Conservation (phyloP, 2,329 filamentous ascomycete species). For the Amylocarpus encephaloides region DNA sequence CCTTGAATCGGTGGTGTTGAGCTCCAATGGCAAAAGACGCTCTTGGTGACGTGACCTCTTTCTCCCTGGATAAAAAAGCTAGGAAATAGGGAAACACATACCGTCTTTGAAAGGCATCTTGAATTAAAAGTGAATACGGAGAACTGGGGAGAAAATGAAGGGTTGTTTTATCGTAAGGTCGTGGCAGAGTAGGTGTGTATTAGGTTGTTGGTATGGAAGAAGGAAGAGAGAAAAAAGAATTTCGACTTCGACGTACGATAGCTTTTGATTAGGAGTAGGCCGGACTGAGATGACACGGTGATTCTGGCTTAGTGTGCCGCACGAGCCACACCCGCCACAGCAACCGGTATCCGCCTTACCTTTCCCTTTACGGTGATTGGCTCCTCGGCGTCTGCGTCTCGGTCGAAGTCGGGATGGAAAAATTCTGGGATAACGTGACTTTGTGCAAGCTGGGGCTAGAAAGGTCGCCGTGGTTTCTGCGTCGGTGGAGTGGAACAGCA, state of each 20-base stretch:
- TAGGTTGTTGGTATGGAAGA: constrained; percentile 1
- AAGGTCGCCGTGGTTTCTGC: too few species aligned
- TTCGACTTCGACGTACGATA: neutral
- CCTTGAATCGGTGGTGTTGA: neutral
- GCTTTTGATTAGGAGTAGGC: neutral
- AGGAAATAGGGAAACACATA: constrained; percentile 26
- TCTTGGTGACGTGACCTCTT: constrained; percentile 20
- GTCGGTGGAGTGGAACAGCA: neutral
- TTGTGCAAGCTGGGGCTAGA: neutral
- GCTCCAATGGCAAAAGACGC: constrained; percentile 8
- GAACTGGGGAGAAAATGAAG: constrained; percentile 5
- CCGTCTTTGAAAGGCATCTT: constrained; percentile 37
- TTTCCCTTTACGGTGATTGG: too few species aligned
- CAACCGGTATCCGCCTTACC: too few species aligned
- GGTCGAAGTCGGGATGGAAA: neutral
- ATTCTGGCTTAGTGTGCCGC: constrained; percentile 5
- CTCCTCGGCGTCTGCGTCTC: neutral
- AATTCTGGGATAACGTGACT: neutral
- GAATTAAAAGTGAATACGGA: constrained; percentile 23
- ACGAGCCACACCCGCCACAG: constrained; percentile 11
- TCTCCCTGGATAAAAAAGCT: constrained; percentile 2
- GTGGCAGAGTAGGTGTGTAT: constrained; percentile 6
- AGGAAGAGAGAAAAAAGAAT: constrained; percentile 9
- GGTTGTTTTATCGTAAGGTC: constrained; percentile 9
- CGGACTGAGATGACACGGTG: constrained; percentile 5